phyloP scores from a whole-genome alignment of 2,329 filamentous ascomycete genomes.

The Drechslerella dactyloides region DNA sequence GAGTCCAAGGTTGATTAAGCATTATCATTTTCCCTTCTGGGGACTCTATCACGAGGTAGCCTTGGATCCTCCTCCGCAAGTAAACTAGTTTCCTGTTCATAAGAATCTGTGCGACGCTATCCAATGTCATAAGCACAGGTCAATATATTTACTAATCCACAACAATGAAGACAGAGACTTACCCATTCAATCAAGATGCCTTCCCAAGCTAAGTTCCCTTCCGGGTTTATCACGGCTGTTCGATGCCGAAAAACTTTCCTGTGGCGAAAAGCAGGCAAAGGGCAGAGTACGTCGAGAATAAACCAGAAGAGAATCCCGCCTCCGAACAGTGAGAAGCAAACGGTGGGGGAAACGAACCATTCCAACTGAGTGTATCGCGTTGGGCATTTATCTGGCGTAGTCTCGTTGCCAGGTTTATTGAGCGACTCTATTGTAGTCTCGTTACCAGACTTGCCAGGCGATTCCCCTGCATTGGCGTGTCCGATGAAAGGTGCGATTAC shows the following conservation, averaged over 20 bases:
- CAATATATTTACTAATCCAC: too few species aligned
- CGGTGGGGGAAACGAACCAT: constrained; percentile 47
- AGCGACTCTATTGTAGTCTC: too few species aligned
- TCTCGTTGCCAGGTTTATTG: too few species aligned
- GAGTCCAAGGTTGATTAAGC: too few species aligned
- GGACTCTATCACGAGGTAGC: too few species aligned
- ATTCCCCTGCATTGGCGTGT: constrained; percentile 30
- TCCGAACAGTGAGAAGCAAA: constrained; percentile 44
- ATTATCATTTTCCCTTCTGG: too few species aligned
- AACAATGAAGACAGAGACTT: constrained; percentile 1
- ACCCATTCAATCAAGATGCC: constrained; percentile 22
- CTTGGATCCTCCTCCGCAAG: too few species aligned
- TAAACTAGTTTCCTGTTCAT: neutral
- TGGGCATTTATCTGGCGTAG: too few species aligned
- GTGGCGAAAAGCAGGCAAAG: constrained; percentile 5
- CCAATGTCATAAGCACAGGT: too few species aligned
- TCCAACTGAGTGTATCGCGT: constrained; percentile 12
- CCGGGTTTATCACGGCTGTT: constrained; percentile 15
- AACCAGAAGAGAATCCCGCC: constrained; percentile 52
- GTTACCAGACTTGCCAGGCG: too few species aligned
- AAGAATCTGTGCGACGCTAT: neutral
- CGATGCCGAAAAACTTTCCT: constrained; percentile 17
- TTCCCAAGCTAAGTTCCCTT: constrained; percentile 29
- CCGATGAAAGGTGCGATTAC: constrained; percentile 29
- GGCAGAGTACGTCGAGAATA: constrained; percentile 21